These are phyloP conservation scores for Diutina sp. DNA, from an alignment of 1,139 yeast species.

Conservation along the genomic window DNA sequence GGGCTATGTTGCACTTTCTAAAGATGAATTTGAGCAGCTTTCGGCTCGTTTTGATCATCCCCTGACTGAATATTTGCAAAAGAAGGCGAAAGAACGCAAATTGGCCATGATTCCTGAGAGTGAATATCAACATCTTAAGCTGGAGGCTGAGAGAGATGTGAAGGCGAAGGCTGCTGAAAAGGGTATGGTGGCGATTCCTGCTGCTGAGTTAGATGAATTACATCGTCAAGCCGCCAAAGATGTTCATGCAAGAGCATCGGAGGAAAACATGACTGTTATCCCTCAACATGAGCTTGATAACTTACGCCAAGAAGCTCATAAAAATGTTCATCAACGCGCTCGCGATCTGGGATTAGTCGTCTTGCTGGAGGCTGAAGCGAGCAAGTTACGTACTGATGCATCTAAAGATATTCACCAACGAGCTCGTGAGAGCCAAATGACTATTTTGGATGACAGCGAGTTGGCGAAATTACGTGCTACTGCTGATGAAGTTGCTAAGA, in stretches of 20 bases:
- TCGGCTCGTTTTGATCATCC: background rate
- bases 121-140: background rate
- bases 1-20: background rate
- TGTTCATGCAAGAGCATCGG: conserved; percentile 9
- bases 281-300: conserved; percentile 11
- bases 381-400: background rate
- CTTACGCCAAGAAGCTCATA: conserved; percentile 3
- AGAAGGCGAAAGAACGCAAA: background rate
- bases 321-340: conserved; percentile 3
- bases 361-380: background rate
- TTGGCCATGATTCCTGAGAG: background rate
- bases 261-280: conserved; percentile 16
- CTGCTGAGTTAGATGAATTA: background rate
- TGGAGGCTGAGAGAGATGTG: background rate
- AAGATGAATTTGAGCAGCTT: background rate
- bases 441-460: background rate
- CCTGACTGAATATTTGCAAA: background rate
- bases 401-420: background rate
- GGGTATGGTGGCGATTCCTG: conserved; percentile 1
- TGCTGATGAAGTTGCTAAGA: background rate
- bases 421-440: background rate
- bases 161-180: conserved; percentile 1
- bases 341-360: background rate
- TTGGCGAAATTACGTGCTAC: background rate
- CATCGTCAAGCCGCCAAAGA: conserved; percentile 1